Evolutionary conservation across 345 rosid genomes (phyloP).

Genomic region (Heritiera littoralis): DNA sequence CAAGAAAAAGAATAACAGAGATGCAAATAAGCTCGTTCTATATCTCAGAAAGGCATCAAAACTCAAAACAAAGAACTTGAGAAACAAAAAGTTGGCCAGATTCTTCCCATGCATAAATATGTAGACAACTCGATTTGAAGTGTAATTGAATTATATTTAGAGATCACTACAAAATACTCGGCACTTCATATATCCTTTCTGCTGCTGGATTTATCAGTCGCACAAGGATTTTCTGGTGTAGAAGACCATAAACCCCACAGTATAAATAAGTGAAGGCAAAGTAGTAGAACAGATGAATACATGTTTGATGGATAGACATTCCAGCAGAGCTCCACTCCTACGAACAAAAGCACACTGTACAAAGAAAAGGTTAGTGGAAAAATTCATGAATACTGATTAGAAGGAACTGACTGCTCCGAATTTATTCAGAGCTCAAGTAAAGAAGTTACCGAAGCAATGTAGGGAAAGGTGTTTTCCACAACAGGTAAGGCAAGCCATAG

Average conservation of each 20-base stretch:
- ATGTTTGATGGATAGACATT: constrained; percentile 78
- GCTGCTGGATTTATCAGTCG: constrained; percentile 15
- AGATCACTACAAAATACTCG: neutral
- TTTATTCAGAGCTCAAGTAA: neutral
- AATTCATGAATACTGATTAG: neutral
- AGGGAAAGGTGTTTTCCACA: constrained; percentile 80
- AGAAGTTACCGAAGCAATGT: constrained; percentile 60
- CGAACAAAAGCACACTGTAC: constrained; percentile 61
- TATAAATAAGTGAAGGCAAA: constrained; percentile 56
- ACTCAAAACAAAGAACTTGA: neutral
- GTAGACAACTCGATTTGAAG: neutral
- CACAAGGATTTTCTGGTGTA: constrained; percentile 56
- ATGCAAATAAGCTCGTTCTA: neutral
- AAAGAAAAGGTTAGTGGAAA: constrained; percentile 2
- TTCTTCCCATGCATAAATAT: too few species aligned
- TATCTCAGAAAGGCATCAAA: neutral
- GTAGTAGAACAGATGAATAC: constrained; percentile 66
- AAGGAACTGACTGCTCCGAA: neutral
- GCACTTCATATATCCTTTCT: constrained; percentile 31
- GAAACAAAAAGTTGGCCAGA: neutral
- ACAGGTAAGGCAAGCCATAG: constrained; percentile 73
- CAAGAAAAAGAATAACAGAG: neutral
- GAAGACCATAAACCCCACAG: constrained; percentile 75
- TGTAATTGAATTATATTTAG: neutral
- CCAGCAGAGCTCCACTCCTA: constrained; percentile 87